phyloP scores from a whole-genome alignment of 306 rosid genomes.

The Ochetophila trinervis region DNA sequence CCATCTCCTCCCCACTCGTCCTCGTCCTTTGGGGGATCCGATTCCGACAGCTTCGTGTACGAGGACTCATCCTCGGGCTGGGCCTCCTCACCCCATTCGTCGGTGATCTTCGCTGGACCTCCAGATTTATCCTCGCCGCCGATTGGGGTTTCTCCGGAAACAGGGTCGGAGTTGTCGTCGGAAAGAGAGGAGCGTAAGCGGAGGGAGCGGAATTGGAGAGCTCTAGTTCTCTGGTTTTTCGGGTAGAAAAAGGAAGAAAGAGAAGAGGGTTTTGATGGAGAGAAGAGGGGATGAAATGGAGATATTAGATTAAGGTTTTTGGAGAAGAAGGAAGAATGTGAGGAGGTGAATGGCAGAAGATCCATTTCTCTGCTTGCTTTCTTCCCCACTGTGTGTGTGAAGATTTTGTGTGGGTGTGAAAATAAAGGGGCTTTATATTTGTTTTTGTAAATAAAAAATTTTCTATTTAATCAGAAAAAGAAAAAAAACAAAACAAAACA shows the following conservation, averaged over 20 bases:
- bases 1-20: slow-evolving; percentile 68
- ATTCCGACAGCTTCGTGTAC: slow-evolving; percentile 40
- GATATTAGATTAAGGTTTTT: slow-evolving; percentile 26
- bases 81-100: slow-evolving; percentile 71
- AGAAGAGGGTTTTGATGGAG: slow-evolving; percentile 19
- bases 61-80: slow-evolving; percentile 44
- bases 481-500: too few relatives aligned
- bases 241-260: slow-evolving; percentile 25
- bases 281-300: slow-evolving; percentile 23
- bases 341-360: background rate
- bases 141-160: slow-evolving; percentile 6
- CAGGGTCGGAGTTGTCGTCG: slow-evolving; percentile 21
- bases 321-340: slow-evolving; percentile 24
- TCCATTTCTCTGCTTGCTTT: background rate
- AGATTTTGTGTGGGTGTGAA: background rate
- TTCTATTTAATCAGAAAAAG: too few relatives aligned
- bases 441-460: too few relatives aligned
- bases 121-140: slow-evolving; percentile 25
- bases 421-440: too few relatives aligned
- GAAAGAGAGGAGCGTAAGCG: slow-evolving; percentile 44
- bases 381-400: background rate
- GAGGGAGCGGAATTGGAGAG: slow-evolving; percentile 39
- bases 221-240: slow-evolving; percentile 1
- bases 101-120: slow-evolving; percentile 35
- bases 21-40: slow-evolving; percentile 70